A percentile compares a stretch with the other conserved stretches of the same genome.
phyloP scores from a whole-genome alignment of 2,329 filamentous ascomycete genomes.

The Capronia americana region DNA sequence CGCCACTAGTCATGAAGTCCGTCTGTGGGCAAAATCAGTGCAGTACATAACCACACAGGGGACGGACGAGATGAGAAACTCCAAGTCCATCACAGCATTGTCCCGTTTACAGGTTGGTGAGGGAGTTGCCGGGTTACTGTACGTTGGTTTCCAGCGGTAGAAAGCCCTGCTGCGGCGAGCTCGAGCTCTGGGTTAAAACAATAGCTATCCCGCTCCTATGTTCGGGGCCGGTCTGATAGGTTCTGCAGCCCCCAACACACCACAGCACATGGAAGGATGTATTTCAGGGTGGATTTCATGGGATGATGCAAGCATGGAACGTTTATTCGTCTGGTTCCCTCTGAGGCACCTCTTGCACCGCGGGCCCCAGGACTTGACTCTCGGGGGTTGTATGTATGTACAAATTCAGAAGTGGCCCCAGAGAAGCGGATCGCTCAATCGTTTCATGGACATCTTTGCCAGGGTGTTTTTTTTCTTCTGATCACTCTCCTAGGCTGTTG shows the following conservation, averaged over 20 bases:
- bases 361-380: neutral
- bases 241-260: neutral
- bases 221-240: neutral
- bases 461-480: slow-evolving; percentile 3
- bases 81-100: neutral
- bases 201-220: neutral
- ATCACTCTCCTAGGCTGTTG: neutral
- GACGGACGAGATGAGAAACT: neutral
- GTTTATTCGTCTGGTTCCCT: slow-evolving; percentile 1
- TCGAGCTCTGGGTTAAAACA: neutral
- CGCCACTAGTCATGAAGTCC: too few relatives aligned
- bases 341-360: neutral
- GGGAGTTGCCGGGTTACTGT: neutral
- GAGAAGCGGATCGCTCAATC: slow-evolving; percentile 5
- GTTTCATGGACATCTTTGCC: slow-evolving; percentile 30
- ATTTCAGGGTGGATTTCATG: neutral
- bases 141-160: neutral
- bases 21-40: too few relatives aligned
- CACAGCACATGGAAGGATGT: too few relatives aligned
- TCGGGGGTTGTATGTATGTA: neutral
- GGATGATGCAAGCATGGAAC: slow-evolving; percentile 21
- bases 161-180: too few relatives aligned
- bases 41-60: too few relatives aligned
- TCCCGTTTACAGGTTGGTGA: neutral
- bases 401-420: neutral